Percentiles rank a stretch among this genome's conserved stretches.
These are phyloP conservation scores for Aquilaria sinensis DNA, from an alignment of 345 rosid species.

Conservation along the genomic window DNA sequence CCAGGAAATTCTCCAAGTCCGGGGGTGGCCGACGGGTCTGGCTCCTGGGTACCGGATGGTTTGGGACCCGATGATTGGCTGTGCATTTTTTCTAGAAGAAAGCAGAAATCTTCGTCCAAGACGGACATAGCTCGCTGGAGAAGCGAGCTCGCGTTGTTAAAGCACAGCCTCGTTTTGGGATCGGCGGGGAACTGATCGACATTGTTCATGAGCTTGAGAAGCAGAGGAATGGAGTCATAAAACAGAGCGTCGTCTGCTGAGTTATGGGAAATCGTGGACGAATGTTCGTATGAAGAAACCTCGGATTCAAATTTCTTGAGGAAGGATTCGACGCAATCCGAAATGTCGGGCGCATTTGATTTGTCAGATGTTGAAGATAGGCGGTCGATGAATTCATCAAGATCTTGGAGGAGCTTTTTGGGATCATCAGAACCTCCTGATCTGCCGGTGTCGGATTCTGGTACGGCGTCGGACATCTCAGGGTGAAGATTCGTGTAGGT, in stretches of 20 bases:
- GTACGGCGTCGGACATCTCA: constrained; percentile 19
- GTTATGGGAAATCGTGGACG: constrained; percentile 30
- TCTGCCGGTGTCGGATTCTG: constrained; percentile 5
- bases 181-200: constrained; percentile 24
- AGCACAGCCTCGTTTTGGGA: constrained; percentile 18
- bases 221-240: constrained; percentile 27
- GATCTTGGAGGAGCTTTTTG: constrained; percentile 30
- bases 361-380: constrained; percentile 10
- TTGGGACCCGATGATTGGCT: constrained; percentile 2
- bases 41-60: constrained; percentile 10
- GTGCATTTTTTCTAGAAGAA: constrained; percentile 35
- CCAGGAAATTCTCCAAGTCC: constrained; percentile 31
- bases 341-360: constrained; percentile 24
- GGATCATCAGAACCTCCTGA: constrained; percentile 13
- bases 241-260: constrained; percentile 33
- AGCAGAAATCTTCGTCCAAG: constrained; percentile 64
- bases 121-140: constrained; percentile 51
- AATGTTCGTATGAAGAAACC: constrained; percentile 30
- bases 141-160: constrained; percentile 41
- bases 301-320: constrained; percentile 36
- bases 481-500: constrained; percentile 16
- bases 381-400: constrained; percentile 33
- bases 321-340: constrained; percentile 31
- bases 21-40: constrained; percentile 22
- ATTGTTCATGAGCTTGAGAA: constrained; percentile 30